These are phyloP conservation scores for Fraxinus cuspidata DNA, from an alignment of 257 asterid species.

Conservation along the genomic window DNA sequence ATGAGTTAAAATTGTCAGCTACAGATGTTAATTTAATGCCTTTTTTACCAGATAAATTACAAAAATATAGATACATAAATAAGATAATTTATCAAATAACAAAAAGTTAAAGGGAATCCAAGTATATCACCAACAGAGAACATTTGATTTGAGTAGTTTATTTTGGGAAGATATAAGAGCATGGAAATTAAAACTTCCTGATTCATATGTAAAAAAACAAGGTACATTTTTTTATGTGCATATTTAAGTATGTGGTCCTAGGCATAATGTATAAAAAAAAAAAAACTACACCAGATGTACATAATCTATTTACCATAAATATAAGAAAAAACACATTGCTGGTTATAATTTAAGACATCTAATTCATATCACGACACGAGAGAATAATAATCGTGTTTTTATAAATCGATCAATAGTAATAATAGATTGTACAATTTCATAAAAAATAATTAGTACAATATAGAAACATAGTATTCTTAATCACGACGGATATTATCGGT, in stretches of 20 bases:
- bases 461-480: neutral
- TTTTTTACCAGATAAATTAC: conserved; percentile 7
- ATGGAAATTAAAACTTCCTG: neutral
- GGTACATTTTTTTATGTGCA: no score
- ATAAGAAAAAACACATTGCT: neutral
- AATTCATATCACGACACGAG: no score
- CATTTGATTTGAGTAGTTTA: neutral
- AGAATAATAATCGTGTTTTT: no score
- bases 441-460: neutral
- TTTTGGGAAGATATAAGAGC: neutral
- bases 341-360: neutral
- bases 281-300: no score
- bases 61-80: neutral
- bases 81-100: neutral
- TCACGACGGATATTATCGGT: neutral
- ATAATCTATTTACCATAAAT: no score
- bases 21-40: conserved; percentile 31
- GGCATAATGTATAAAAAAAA: no score
- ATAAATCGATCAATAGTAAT: no score
- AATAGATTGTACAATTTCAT: neutral
- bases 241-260: neutral
- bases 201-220: no score
- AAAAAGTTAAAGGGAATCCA: neutral
- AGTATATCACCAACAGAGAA: neutral
- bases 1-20: conserved; percentile 42